Evolutionary conservation across 179 eudicot genomes (phyloP), one percentile per base, ranked within the genome.

Genomic region (Beta corolliflora): DNA sequence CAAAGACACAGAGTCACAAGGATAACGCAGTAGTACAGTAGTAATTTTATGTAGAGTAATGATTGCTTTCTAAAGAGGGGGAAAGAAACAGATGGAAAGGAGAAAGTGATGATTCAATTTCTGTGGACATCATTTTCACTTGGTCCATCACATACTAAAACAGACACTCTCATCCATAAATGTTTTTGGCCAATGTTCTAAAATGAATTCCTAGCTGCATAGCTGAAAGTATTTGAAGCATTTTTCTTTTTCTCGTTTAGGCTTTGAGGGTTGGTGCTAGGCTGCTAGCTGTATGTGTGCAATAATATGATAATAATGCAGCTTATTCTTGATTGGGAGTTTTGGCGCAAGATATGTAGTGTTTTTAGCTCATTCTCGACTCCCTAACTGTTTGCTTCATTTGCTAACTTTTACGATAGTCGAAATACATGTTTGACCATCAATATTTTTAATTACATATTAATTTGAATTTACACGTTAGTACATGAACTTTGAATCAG

Each of bases 101-200:
- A 18, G 31, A 75, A 63, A 75, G 64, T 48, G 77, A 58, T 63
- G 7, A 80, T 80, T 71, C 67, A 80, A 64, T 66, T 71, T 76
- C 31, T 77, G 68, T 50, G 71, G 72, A 52, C 69, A 63, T 74
- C 13, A 73, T 65, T 80, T 65, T 54, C 29, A 53, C 45, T 61
- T 83, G 80, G 83, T 61, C 68, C 53, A 77, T 69, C 67, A 54
- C 46, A 31, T 60, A 52, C 56, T 80, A 14, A 79, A 21, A 69
- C 21, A 13, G 31, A 55, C 67, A 67, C 31, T 65, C 58, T 78
- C 69, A 75, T 13, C 79, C 19, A 75, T 52, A 79, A 55, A 44
- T 48, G 2, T 53, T 48, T 76, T 25, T 59, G 48, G 23, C 74
- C 79, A 46, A 71, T 61, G n/a, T 29, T 41, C 76, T 36, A 31